Conservation (phyloP, 768 basidiomycete species). For the Mycena belliarum region DNA sequence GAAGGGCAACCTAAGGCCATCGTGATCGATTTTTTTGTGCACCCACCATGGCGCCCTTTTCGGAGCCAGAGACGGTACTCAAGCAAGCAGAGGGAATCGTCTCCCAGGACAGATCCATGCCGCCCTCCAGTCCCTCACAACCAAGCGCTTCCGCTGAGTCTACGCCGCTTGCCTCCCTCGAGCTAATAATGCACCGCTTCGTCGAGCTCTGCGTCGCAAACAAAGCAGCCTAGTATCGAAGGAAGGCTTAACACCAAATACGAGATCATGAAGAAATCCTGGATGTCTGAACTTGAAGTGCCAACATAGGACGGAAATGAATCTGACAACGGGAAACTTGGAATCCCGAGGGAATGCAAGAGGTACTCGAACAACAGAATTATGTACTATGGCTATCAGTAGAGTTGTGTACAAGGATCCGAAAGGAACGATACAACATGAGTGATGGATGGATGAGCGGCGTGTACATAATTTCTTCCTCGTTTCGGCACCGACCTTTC, state of each 20-base stretch:
- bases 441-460: no score
- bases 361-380: no score
- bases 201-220: slow-evolving; percentile 94
- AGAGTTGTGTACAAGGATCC: no score
- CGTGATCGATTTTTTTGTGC: slow-evolving; percentile 1
- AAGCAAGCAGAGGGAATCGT: slow-evolving; percentile 95
- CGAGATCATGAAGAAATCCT: no score
- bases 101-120: slow-evolving; percentile 87
- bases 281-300: no score
- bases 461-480: no score
- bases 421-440: no score
- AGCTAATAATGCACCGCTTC: slow-evolving; percentile 95
- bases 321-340: no score
- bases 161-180: slow-evolving; percentile 83
- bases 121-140: slow-evolving; percentile 85
- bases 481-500: no score
- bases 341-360: no score
- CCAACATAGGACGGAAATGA: no score
- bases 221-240: slow-evolving; percentile 92
- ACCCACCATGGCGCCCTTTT: slow-evolving; percentile 79
- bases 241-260: slow-evolving; percentile 95
- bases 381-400: no score
- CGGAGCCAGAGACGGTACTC: slow-evolving; percentile 86
- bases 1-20: not conserved
- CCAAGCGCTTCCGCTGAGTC: slow-evolving; percentile 94